Base-by-base conservation (phyloP, 768 basidiomycete genomes). In the Rubroboletus satanas region DNA sequence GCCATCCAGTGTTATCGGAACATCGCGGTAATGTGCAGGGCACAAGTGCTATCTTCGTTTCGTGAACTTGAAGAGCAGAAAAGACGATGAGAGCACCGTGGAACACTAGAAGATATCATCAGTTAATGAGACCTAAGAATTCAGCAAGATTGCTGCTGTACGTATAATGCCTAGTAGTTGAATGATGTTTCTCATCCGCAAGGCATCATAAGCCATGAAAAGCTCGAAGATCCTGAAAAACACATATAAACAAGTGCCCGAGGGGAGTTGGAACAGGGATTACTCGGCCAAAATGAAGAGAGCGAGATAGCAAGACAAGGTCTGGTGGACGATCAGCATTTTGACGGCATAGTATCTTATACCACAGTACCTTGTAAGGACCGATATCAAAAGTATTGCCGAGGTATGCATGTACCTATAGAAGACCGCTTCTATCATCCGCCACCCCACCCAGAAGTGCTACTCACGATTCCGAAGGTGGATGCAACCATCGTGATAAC, bases 201-300 rank as follows among this genome's bases (percentile, higher is more conserved):
- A 75, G n/a, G 91, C 91, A 75, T 93, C 91, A 58, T 85, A 81
- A 3, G 88, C 87, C 79, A 93, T 87, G 52, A 85, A 72, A 7
- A 91, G 71, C 63, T 92, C 89, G 57, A 93, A 93, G 1, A 91
- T 53, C 69, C 90, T 93, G 56, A n/a, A 17, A 51, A 37, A 33
- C 35, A 33, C 14, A 11, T 23, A 11, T 68, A 7, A 63, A 32
- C 8, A 55, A 29, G 17, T 31, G 26, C 3, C 4, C 28, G 21
- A 32, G 18, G 5, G 9, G 17, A 23, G n/a, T 14, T 43, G 32
- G 45, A 35, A 45, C 15, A 49, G 37, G 36, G 71, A 81, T 48
- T 66, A 91, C 90, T 89, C 90, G 53, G 88, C 91, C 10, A 93
- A 75, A 26, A 85, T 84, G 68, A 92, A 93, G 7, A 93, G 75